A percentile compares a stretch with the other conserved stretches of the same genome.
phyloP scores from a whole-genome alignment of 2,329 filamentous ascomycete genomes.

The Aureobasidium sp. region DNA sequence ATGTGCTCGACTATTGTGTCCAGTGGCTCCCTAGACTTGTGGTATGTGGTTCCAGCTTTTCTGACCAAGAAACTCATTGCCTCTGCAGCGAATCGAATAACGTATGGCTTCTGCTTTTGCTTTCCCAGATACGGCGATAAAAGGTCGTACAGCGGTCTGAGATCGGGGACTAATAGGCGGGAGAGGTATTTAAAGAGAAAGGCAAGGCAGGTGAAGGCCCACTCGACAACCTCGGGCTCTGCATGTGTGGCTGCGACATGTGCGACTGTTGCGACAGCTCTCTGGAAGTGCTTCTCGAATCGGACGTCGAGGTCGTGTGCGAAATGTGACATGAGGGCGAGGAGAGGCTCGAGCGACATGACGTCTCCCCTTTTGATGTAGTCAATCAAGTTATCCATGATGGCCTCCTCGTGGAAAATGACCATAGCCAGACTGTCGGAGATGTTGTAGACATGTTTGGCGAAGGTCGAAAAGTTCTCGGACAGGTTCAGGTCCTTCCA shows the following conservation, averaged over 20 bases:
- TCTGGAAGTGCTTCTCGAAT: constrained; percentile 82
- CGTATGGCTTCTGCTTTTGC: constrained; percentile 71
- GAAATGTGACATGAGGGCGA: constrained; percentile 84
- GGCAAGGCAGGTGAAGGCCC: constrained; percentile 88
- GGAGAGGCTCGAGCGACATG: constrained; percentile 72
- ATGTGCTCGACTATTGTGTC: constrained; percentile 62
- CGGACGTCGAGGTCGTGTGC: constrained; percentile 86
- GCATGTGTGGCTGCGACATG: constrained; percentile 68
- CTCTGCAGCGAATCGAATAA: constrained; percentile 87
- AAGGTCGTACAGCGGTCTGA: constrained; percentile 74
- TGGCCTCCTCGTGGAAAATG: constrained; percentile 77
- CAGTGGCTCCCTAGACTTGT: constrained; percentile 62
- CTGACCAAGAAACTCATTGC: constrained; percentile 88
- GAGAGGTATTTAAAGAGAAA: constrained; percentile 98
- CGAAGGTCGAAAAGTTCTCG: constrained; percentile 68
- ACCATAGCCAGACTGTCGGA: constrained; percentile 89
- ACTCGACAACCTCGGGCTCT: constrained; percentile 80
- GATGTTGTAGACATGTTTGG: constrained; percentile 62
- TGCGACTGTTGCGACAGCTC: constrained; percentile 65
- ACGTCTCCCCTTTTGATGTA: constrained; percentile 72
- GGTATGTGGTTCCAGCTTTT: constrained; percentile 72
- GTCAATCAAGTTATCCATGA: constrained; percentile 66
- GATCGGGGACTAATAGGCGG: constrained; percentile 72
- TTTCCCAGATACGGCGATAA: constrained; percentile 80
- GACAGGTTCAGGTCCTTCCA: constrained; percentile 92